A percentile compares a stretch with the other conserved stretches of the same genome.
phyloP scores from a whole-genome alignment of 768 basidiomycete species.

The Naganishia onofrii region DNA sequence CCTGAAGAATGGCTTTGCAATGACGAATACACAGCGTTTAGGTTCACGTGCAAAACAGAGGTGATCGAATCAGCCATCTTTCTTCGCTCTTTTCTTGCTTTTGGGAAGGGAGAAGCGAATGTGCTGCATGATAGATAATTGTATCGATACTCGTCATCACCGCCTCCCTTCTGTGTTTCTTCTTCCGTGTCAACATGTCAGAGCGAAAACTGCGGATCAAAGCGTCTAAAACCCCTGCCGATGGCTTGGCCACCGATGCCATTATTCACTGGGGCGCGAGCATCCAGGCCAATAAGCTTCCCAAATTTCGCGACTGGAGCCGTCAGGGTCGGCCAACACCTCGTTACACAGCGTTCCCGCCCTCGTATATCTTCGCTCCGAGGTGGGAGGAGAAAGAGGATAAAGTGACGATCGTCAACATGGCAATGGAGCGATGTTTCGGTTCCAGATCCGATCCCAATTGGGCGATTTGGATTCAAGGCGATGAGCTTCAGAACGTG shows the following conservation, averaged over 20 bases:
- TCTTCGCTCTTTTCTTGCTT: too few species aligned
- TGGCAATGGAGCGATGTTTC: constrained; percentile 5
- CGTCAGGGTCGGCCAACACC: not conserved
- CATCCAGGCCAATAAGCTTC: not conserved
- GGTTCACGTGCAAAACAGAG: too few species aligned
- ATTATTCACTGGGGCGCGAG: constrained; percentile 2
- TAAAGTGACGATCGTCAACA: constrained; percentile 1
- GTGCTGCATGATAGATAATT: too few species aligned
- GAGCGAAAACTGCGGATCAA: not conserved
- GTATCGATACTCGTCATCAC: too few species aligned
- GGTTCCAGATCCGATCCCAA: not conserved
- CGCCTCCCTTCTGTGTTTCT: not conserved
- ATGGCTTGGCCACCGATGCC: not conserved
- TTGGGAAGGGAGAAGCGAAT: too few species aligned
- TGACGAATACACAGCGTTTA: too few species aligned
- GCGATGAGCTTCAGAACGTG: not conserved
- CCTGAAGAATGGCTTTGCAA: too few species aligned
- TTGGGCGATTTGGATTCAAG: not conserved
- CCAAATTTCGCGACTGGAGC: not conserved
- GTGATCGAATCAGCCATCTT: too few species aligned
- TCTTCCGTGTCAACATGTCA: not conserved
- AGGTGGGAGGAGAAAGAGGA: constrained; percentile 3
- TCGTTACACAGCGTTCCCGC: not conserved
- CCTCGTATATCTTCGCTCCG: constrained; percentile 1
- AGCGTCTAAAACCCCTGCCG: not conserved